Evolutionary conservation across 23 red algal species (phyloP).

Genomic region (Gracilaria caudata): DNA sequence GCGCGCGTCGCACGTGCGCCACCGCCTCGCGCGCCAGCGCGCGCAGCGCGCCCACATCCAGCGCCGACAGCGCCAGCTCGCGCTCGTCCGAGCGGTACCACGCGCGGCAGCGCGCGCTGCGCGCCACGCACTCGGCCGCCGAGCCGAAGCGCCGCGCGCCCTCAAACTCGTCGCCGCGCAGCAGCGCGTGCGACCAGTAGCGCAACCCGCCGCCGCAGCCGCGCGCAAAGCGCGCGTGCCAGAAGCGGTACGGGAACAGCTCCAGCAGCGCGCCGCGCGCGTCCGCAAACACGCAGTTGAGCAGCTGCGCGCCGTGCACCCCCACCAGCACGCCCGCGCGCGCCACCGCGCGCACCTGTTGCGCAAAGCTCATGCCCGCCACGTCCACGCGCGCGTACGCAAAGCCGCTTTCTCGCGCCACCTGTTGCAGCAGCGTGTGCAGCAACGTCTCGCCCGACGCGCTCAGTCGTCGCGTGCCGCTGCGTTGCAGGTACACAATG

Average conservation of each 20-base stretch:
- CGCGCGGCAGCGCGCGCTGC: slow-evolving; percentile 24
- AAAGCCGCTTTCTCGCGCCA: slow-evolving; percentile 1
- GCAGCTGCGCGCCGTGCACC: slow-evolving; percentile 68
- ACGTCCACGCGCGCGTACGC: too few relatives aligned
- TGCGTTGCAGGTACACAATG: slow-evolving; percentile 54
- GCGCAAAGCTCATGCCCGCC: slow-evolving; percentile 55
- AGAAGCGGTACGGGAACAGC: too few relatives aligned
- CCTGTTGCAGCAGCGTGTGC: neutral
- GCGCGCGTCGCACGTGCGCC: slow-evolving; percentile 2
- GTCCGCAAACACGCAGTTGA: slow-evolving; percentile 57
- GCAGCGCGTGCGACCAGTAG: too few relatives aligned
- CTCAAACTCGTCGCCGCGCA: too few relatives aligned
- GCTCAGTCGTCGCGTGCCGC: slow-evolving; percentile 25
- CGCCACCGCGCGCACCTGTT: slow-evolving; percentile 47
- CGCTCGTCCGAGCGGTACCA: slow-evolving; percentile 32
- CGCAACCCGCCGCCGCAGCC: too few relatives aligned
- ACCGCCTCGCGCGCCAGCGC: neutral
- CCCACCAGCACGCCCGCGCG: slow-evolving; percentile 54
- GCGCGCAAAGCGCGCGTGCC: neutral
- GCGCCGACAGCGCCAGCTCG: neutral
- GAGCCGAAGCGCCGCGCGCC: too few relatives aligned
- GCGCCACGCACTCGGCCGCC: neutral
- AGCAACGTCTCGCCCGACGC: slow-evolving; percentile 9
- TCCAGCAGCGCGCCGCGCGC: slow-evolving; percentile 50
- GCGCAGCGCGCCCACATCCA: neutral